Evolutionary conservation across 176 grass and related monocot species (phyloP).

Genomic region (Bothriochloa decipiens): DNA sequence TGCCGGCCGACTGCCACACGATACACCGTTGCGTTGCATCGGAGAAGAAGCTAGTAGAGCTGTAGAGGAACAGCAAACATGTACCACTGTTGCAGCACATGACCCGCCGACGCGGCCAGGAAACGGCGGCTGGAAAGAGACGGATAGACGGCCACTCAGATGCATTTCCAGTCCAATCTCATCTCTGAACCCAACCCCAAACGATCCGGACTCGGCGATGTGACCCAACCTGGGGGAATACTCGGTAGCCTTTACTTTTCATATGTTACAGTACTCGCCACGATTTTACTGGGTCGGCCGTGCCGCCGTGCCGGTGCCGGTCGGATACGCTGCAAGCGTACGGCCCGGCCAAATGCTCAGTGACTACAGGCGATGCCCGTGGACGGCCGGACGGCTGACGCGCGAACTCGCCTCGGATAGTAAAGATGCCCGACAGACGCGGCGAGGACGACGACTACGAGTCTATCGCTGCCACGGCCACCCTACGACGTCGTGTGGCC

Average conservation of each 20-base stretch:
- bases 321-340: too few relatives aligned
- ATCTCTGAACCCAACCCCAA: too few relatives aligned
- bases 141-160: not conserved
- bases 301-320: not conserved
- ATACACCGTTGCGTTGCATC: not conserved
- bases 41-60: not conserved
- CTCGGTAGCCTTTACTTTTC: conserved; percentile 21
- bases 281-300: conserved; percentile 9
- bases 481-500: not conserved
- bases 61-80: conserved; percentile 35
- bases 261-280: not conserved
- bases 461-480: not conserved
- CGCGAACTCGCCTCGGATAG: not conserved
- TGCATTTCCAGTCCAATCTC: too few relatives aligned
- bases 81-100: conserved; percentile 57
- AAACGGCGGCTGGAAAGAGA: conserved; percentile 42
- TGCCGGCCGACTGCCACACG: not conserved
- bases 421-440: conserved; percentile 32
- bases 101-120: conserved; percentile 28
- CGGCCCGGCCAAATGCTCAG: conserved; percentile 13
- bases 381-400: conserved; percentile 1
- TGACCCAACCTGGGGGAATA: conserved; percentile 35
- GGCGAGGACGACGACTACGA: not conserved
- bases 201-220: conserved; percentile 36
- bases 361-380: not conserved